These are phyloP conservation scores for Clitopilus hobsonii DNA, from an alignment of 768 basidiomycete species.

Conservation along the genomic window DNA sequence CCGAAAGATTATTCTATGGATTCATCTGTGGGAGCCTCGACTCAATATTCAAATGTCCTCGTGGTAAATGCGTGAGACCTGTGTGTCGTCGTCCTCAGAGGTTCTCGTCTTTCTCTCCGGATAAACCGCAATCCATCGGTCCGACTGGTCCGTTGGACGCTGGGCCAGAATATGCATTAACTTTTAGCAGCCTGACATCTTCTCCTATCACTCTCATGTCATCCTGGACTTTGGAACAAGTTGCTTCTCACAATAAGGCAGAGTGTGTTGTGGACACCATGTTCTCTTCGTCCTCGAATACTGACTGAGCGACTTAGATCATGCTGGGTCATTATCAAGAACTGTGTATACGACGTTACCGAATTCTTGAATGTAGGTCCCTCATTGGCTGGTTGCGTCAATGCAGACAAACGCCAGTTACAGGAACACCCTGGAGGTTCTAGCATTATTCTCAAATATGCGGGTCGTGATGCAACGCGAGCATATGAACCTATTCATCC, in stretches of 20 bases:
- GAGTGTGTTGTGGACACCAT: conserved; percentile 33
- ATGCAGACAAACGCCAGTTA: conserved; percentile 2
- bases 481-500: conserved; percentile 84
- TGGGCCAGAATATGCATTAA: conserved; percentile 6
- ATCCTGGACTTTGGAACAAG: conserved; percentile 48
- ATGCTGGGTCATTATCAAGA: conserved; percentile 81
- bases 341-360: conserved; percentile 84
- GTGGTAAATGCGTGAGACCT: neutral
- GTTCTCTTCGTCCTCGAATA: neutral
- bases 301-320: conserved; percentile 38
- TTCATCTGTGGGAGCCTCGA: neutral
- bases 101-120: neutral
- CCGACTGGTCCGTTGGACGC: conserved; percentile 2
- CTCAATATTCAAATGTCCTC: neutral
- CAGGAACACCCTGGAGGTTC: conserved; percentile 82
- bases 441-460: conserved; percentile 78
- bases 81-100: neutral
- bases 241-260: conserved; percentile 53
- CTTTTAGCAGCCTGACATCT: conserved; percentile 12
- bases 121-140: neutral
- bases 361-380: conserved; percentile 60
- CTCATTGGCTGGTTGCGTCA: conserved; percentile 1
- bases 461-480: conserved; percentile 78
- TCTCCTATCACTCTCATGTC: conserved; percentile 23
- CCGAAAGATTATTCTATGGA: neutral